Evolutionary conservation across 257 asterid genomes (phyloP), one percentile per base, ranked within the genome.

Genomic region (Cinchona pubescens): DNA sequence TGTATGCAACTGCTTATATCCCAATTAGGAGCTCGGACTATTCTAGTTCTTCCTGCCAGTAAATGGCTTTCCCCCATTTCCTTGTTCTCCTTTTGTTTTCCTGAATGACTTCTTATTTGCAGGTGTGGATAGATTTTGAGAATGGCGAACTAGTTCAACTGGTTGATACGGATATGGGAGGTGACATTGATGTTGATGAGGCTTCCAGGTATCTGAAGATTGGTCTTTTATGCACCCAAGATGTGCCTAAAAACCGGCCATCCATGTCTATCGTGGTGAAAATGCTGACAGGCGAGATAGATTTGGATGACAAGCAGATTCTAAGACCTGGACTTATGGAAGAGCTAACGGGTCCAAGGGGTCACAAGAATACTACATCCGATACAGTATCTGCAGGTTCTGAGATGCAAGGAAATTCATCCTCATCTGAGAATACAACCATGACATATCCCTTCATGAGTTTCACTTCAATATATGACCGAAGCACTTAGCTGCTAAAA

Each of bases 161-260:
- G 80, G 88, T 89, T 37, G 98, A 92, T 76, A 61, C 61, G 21
- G 71, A 82, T 23, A 59, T 90, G 16, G 86, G 73, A 59, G 83
- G 63, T 19, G 83, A 80, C 74, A 59, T 85, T 25, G n/a, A 79
- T 55, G 35, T 29, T 25, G 88, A 80, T 1, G 96, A 91, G 78
- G 91, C 88, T 58, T 84, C 87, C 87, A 86, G 76, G 71, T 91
- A 81, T 73, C 82, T 88, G 69, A 88, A 87, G 79, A 76, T 88
- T 9, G 90, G 88, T 21, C 90, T 93, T 72, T 7, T 91, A 23
- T 91, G 98, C 87, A 86, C 94, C 78, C 97, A 91, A 83, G 87
- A 83, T 40, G 25, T 75, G 73, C 95, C 94, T 12, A 87, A 82
- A 74, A 63, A 29, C 65, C 90, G 98, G 15, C 98, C 98, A 25